Evolutionary conservation across 176 grass and related monocot species (phyloP), one percentile per base, ranked within the genome.

Genomic region (Dendrocalamus sinicus): DNA sequence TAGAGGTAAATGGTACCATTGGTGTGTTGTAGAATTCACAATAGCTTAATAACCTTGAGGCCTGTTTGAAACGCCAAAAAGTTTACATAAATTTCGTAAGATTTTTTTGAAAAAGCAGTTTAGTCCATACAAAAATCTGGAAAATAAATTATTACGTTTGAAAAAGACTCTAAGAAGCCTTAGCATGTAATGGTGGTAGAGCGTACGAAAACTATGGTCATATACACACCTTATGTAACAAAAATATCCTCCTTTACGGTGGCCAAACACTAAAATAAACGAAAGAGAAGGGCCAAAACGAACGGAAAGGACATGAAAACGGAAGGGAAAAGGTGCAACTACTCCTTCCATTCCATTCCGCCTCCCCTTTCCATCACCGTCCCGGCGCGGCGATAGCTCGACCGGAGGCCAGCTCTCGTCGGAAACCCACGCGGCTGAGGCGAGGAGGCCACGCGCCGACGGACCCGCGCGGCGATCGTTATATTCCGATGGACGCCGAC

Each of bases 401-500:
- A 43, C 0, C 58, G 44, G 8, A 54, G 12, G 5, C 53, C 62
- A 22, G 79, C 12, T 46, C 74, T n/a, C 30, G 4, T 53, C 28
- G 30, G 30, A 23, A 60, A 60, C 9, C n/a, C n/a, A 5, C 46
- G 7, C 15, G n/a, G 12, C 61, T 26, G 24, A 67, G 32, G 22
- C 30, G 14, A 64, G 7, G 9, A 58, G 16, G 11, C n/a, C 41
- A 19, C 43, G 64, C 67, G 13, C 4, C 8, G 5, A 10, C 67
- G 0, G n/a, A 5, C 32, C n/a, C 53, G 44, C 28, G 63, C 81
- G 68, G 2, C 66, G 22, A 4, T 40, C 80, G 64, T 52, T 16
- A 15, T 16, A 23, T 6, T 37, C 67, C 63, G 86, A 90, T 91
- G 89, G 89, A 88, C 76, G 81, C 12, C 76, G 81, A 88, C 85